Evolutionary conservation across 2,329 filamentous ascomycete species (phyloP).

Genomic region (Aspergillus costaricaensis): DNA sequence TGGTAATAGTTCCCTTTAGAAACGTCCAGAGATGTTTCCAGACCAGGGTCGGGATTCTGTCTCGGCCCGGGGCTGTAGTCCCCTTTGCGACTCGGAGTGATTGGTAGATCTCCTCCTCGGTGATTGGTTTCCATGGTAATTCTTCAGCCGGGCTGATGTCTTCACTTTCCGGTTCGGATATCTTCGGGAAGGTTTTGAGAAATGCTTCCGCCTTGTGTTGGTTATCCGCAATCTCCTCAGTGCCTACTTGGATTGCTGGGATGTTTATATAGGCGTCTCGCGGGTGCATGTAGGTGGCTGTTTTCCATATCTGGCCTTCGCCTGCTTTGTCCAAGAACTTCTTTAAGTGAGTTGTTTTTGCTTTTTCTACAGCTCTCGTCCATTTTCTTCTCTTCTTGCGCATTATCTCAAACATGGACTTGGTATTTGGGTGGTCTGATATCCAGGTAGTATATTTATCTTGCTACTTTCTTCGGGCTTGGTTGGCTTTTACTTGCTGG

Average conservation of each 20-base stretch:
- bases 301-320: slow-evolving; percentile 21
- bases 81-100: too few species aligned
- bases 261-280: slow-evolving; percentile 18
- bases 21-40: slow-evolving; percentile 17
- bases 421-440: slow-evolving; percentile 7
- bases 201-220: slow-evolving; percentile 22
- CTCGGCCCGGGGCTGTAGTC: not conserved
- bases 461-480: slow-evolving; percentile 23
- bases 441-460: slow-evolving; percentile 9
- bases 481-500: slow-evolving; percentile 24
- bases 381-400: slow-evolving; percentile 18
- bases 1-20: slow-evolving; percentile 8
- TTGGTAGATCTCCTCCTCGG: too few species aligned
- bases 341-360: slow-evolving; percentile 23
- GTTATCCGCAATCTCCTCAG: slow-evolving; percentile 19
- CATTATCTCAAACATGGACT: slow-evolving; percentile 17
- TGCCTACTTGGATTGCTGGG: slow-evolving; percentile 15
- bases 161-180: not conserved
- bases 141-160: too few species aligned
- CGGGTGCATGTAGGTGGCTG: slow-evolving; percentile 18
- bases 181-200: slow-evolving; percentile 21
- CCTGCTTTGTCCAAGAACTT: slow-evolving; percentile 26
- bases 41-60: slow-evolving; percentile 6
- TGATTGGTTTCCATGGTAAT: too few species aligned
- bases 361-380: slow-evolving; percentile 25